A percentile compares a stretch with the other conserved stretches of the same genome.
phyloP scores from a whole-genome alignment of 1,139 yeast species.

The Yamadazyma mexicana region DNA sequence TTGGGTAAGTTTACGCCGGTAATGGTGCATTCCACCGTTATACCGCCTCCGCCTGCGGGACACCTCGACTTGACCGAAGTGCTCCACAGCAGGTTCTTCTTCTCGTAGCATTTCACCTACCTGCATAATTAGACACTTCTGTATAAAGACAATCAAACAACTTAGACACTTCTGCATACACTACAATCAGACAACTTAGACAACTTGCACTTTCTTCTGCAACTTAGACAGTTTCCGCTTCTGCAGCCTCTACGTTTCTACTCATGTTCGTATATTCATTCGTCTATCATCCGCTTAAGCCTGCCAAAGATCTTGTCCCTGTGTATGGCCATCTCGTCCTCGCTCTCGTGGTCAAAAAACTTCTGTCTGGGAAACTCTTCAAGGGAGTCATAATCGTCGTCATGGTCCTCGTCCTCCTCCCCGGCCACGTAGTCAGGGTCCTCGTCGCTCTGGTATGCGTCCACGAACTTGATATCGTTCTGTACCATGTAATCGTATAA shows the following conservation, averaged over 20 bases:
- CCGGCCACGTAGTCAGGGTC: conserved; percentile 17
- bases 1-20: conserved; percentile 17
- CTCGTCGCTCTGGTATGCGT: conserved; percentile 22
- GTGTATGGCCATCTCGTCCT: conserved; percentile 62
- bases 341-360: conserved; percentile 49
- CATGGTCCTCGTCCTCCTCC: conserved; percentile 23
- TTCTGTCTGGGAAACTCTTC: conserved; percentile 19
- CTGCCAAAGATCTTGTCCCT: conserved; percentile 62
- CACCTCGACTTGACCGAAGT: conserved; percentile 33
- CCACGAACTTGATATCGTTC: conserved; percentile 23
- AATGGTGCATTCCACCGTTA: conserved; percentile 26
- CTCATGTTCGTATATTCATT: no score
- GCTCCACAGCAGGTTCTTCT: conserved; percentile 35
- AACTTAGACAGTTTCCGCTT: no score
- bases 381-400: conserved; percentile 20
- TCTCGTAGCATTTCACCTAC: conserved; percentile 24
- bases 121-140: neutral
- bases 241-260: no score
- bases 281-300: conserved; percentile 49
- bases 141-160: no score
- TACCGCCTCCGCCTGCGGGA: conserved; percentile 34
- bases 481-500: conserved; percentile 20
- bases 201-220: no score
- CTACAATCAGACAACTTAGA: no score
- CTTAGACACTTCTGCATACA: no score